Percentiles rank a stretch among this genome's conserved stretches.
Conservation (phyloP, 805 yeast genomes). For the Barnettozyma wickerhamii region DNA sequence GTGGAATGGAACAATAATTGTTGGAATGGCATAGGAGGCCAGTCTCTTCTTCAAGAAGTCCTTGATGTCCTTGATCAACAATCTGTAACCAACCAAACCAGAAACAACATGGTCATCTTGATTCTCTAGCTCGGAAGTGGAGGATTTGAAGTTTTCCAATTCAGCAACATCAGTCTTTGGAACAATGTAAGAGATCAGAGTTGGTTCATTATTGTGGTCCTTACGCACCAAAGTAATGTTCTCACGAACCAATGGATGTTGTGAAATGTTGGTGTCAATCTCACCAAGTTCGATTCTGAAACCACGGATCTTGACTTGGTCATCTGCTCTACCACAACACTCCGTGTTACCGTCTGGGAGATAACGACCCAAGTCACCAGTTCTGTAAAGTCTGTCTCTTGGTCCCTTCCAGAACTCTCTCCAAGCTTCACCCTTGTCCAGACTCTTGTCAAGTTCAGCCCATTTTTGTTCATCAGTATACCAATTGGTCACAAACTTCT, state of each 20-base stretch:
- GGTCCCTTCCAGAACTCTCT: constrained; percentile 86
- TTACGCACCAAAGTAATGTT: constrained; percentile 88
- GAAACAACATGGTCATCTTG: constrained; percentile 62
- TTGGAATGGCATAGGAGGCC: constrained; percentile 91
- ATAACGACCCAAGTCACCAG: constrained; percentile 97
- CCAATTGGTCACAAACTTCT: constrained; percentile 92
- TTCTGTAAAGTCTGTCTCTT: constrained; percentile 91
- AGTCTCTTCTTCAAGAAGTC: constrained; percentile 81
- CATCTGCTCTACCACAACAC: constrained; percentile 98
- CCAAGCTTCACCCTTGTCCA: constrained; percentile 51
- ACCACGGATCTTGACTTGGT: constrained; percentile 97
- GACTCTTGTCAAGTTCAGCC: constrained; percentile 48
- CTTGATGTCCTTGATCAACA: constrained; percentile 76
- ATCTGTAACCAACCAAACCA: constrained; percentile 73
- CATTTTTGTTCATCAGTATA: constrained; percentile 66
- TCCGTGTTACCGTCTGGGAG: constrained; percentile 97
- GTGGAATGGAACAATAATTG: constrained; percentile 81
- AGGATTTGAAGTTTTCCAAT: constrained; percentile 37
- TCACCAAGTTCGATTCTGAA: constrained; percentile 98
- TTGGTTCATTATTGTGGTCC: constrained; percentile 90
- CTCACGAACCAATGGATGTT: constrained; percentile 88
- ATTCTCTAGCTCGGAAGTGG: constrained; percentile 40
- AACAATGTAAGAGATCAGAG: constrained; percentile 86
- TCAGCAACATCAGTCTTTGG: constrained; percentile 59
- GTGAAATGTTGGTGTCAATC: constrained; percentile 94